phyloP scores from a whole-genome alignment of 441 rosid species.

The Jatropha podagrica region DNA sequence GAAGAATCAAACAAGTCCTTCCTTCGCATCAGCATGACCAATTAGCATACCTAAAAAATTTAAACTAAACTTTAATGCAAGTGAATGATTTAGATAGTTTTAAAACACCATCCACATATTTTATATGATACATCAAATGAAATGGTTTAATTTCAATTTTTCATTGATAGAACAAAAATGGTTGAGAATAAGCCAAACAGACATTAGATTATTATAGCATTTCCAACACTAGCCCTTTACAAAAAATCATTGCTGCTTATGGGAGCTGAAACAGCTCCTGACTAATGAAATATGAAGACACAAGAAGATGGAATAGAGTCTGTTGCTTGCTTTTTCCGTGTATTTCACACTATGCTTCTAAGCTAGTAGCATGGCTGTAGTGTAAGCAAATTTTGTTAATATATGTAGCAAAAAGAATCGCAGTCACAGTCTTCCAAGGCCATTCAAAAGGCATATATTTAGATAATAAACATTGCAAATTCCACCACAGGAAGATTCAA shows the following conservation, averaged over 20 bases:
- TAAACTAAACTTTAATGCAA: slow-evolving; percentile 3
- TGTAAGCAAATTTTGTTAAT: background rate
- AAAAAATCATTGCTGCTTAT: background rate
- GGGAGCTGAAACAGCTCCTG: background rate
- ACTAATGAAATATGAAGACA: background rate
- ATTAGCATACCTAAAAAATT: background rate
- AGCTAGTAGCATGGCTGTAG: background rate
- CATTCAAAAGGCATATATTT: background rate
- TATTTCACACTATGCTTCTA: background rate
- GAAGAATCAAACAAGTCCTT: background rate
- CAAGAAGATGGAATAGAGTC: background rate
- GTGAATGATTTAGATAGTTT: background rate
- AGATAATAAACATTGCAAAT: background rate
- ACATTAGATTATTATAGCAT: background rate
- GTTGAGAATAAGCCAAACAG: background rate
- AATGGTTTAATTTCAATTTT: background rate
- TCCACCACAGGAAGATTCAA: background rate
- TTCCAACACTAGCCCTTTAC: background rate
- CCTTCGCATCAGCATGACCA: background rate
- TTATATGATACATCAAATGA: slow-evolving; percentile 4
- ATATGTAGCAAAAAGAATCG: background rate
- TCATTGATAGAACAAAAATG: background rate
- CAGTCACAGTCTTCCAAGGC: background rate
- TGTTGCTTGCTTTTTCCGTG: background rate
- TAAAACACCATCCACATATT: background rate